phyloP scores from a whole-genome alignment of 2,329 filamentous ascomycete species.

The Nannizziopsis arthrosporioides region DNA sequence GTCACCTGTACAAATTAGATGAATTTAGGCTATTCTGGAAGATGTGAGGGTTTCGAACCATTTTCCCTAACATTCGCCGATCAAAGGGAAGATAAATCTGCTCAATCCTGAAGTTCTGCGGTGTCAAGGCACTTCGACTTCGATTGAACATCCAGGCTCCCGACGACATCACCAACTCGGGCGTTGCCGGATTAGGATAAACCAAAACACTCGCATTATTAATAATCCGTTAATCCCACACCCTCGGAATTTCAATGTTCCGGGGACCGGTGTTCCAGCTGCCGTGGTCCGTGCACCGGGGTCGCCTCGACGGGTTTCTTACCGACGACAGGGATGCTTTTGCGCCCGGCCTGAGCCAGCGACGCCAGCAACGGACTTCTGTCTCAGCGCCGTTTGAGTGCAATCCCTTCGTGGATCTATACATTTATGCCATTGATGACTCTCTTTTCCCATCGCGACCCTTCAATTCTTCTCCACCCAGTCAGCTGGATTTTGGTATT shows the following conservation, averaged over 20 bases:
- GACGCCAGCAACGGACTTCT: too few species aligned
- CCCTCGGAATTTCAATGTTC: conserved; percentile 3
- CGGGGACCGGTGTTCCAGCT: background rate
- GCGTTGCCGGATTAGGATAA: conserved; percentile 4
- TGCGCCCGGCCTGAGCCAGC: too few species aligned
- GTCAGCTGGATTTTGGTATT: background rate
- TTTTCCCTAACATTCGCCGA: background rate
- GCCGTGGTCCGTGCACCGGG: conserved; percentile 10
- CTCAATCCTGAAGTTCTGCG: too few species aligned
- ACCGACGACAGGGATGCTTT: background rate
- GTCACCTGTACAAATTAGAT: conserved; percentile 20
- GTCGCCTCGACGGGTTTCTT: background rate
- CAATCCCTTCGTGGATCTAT: too few species aligned
- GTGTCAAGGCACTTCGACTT: too few species aligned
- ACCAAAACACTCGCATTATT: conserved; percentile 14
- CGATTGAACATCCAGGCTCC: background rate
- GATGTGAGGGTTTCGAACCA: background rate
- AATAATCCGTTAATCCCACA: conserved; percentile 9
- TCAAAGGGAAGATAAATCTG: background rate
- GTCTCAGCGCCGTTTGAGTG: too few species aligned
- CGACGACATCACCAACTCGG: background rate
- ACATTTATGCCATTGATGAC: too few species aligned
- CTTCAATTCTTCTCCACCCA: background rate
- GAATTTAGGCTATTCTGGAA: background rate
- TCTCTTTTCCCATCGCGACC: background rate